phyloP scores from a whole-genome alignment of 1,284 basidiomycete genomes.

The Ganoderma meredithae region DNA sequence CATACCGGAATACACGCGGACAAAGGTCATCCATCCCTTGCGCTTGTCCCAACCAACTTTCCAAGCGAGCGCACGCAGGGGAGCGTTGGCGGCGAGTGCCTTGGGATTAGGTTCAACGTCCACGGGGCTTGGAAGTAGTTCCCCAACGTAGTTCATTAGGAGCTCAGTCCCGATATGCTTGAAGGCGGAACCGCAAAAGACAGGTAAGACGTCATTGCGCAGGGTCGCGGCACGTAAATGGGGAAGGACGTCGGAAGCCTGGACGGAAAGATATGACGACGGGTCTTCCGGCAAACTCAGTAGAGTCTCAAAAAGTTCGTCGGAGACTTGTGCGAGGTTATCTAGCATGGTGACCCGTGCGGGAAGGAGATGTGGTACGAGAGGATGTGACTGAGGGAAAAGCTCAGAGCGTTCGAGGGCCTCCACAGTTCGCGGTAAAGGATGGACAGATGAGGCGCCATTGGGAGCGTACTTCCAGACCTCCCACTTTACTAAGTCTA shows the following conservation, averaged over 20 bases:
- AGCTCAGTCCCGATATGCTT: conserved; percentile 85
- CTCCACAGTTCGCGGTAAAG: conserved; percentile 60
- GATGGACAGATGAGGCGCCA: conserved; percentile 51
- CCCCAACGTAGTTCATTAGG: conserved; percentile 83
- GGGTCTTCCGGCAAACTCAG: conserved; percentile 63
- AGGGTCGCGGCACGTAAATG: conserved; percentile 77
- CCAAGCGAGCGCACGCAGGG: conserved; percentile 80
- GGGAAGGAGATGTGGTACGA: conserved; percentile 66
- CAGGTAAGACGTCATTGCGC: conserved; percentile 73
- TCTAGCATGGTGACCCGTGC: conserved; percentile 80
- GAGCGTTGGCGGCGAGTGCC: conserved; percentile 47
- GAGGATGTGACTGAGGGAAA: conserved; percentile 66
- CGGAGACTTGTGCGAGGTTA: conserved; percentile 81
- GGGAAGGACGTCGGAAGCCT: conserved; percentile 57
- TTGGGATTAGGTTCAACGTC: conserved; percentile 61
- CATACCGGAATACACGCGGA: conserved; percentile 87
- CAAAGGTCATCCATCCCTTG: conserved; percentile 91
- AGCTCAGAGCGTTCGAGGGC: conserved; percentile 50
- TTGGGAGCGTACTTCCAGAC: conserved; percentile 74
- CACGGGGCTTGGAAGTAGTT: conserved; percentile 80
- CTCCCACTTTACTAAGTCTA: conserved; percentile 84
- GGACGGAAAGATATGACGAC: conserved; percentile 68
- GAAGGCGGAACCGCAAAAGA: conserved; percentile 85
- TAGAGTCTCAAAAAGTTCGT: conserved; percentile 77
- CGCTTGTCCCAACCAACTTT: conserved; percentile 89